These are phyloP conservation scores for Euphorbia lathyris DNA, from an alignment of 345 rosid species.

Conservation along the genomic window DNA sequence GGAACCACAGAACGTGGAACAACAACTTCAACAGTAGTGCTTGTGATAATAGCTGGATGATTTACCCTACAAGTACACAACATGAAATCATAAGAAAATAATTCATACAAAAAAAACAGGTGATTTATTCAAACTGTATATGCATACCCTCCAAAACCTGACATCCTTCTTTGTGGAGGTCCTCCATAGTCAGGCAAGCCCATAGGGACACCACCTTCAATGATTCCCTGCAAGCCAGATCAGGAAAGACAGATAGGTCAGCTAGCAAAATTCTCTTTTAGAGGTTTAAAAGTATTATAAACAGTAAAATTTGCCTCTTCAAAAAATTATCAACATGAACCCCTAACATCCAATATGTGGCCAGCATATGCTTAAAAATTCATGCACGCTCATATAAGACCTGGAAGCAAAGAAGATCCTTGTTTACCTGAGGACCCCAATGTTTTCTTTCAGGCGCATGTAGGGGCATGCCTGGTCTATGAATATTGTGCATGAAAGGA, in stretches of 20 bases:
- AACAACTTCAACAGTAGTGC: conserved; percentile 66
- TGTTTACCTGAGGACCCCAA: conserved; percentile 68
- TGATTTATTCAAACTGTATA: conserved; percentile 7
- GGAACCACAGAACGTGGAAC: conserved; percentile 73
- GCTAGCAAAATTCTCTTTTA: conserved; percentile 5
- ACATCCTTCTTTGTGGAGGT: conserved; percentile 46
- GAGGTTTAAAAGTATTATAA: not conserved
- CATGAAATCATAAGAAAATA: not conserved
- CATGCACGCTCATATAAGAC: not conserved
- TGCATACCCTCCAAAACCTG: conserved; percentile 55
- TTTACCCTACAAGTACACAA: conserved; percentile 28
- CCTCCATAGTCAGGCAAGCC: conserved; percentile 52
- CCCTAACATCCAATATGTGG: not conserved
- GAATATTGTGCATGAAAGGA: conserved; percentile 46
- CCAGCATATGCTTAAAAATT: not conserved
- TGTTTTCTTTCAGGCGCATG: conserved; percentile 58
- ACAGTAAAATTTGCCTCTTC: not conserved
- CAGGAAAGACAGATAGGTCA: conserved; percentile 10
- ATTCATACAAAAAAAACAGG: conserved; percentile 3
- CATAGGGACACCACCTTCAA: conserved; percentile 39
- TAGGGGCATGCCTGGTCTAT: conserved; percentile 44
- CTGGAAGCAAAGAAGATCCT: not conserved
- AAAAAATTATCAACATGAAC: not conserved
- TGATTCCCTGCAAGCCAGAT: conserved; percentile 41
- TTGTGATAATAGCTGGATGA: conserved; percentile 63